phyloP scores from a whole-genome alignment of 805 yeast species.

The Pichia eremophila region DNA sequence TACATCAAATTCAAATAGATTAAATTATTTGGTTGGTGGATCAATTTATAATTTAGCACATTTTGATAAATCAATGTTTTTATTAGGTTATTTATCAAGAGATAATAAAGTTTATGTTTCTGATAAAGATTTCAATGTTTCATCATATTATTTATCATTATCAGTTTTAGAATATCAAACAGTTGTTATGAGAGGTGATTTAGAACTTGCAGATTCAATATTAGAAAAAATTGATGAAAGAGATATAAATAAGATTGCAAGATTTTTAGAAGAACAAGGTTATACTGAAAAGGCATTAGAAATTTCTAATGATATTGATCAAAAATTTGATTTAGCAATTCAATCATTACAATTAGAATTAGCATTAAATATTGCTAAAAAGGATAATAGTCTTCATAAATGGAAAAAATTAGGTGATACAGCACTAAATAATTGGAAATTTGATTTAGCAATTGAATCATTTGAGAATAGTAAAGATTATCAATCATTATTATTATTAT shows the following conservation, averaged over 20 bases:
- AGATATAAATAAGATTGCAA: constrained; percentile 69
- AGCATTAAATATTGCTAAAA: constrained; percentile 59
- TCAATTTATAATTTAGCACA: constrained; percentile 87
- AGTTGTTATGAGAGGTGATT: constrained; percentile 86
- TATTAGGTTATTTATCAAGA: constrained; percentile 82
- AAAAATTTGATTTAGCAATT: constrained; percentile 83
- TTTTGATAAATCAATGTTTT: constrained; percentile 77
- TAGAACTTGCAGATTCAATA: constrained; percentile 68
- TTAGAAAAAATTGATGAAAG: constrained; percentile 54
- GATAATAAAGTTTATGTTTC: constrained; percentile 85
- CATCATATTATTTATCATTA: constrained; percentile 72
- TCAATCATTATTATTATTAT: constrained; percentile 70
- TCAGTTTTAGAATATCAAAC: constrained; percentile 94
- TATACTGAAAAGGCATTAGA: constrained; percentile 73
- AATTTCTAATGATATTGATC: constrained; percentile 80
- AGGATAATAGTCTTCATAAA: constrained; percentile 51
- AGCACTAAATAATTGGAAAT: constrained; percentile 69
- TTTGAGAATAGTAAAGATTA: constrained; percentile 73
- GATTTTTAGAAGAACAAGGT: constrained; percentile 92
- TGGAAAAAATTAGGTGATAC: constrained; percentile 92
- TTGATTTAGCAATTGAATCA: constrained; percentile 70
- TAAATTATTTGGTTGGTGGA: constrained; percentile 93
- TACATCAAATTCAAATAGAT: constrained; percentile 77
- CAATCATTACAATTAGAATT: constrained; percentile 60
- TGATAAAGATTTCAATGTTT: constrained; percentile 80